A percentile compares a stretch with the other conserved stretches of the same genome.
phyloP scores from a whole-genome alignment of 2,329 filamentous ascomycete species.

The Alternaria angustiovoidea region DNA sequence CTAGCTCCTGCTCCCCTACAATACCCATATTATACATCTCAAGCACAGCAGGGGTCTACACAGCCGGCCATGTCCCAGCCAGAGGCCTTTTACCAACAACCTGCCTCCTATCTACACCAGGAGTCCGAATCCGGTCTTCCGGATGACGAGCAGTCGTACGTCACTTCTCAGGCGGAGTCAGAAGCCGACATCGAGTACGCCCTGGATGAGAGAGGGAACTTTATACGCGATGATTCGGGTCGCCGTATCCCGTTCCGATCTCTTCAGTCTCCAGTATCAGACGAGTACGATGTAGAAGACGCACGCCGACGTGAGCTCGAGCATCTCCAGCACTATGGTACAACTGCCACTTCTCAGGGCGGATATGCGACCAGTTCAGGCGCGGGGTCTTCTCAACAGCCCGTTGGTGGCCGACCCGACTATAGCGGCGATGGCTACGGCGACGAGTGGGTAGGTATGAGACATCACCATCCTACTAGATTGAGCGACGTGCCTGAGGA shows the following conservation, averaged over 20 bases:
- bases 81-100: constrained; percentile 51
- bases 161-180: constrained; percentile 45
- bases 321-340: constrained; percentile 57
- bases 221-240: constrained; percentile 46
- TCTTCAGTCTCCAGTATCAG: constrained; percentile 48
- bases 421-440: constrained; percentile 51
- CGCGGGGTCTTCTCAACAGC: constrained; percentile 30
- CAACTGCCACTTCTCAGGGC: constrained; percentile 39
- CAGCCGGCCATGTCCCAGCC: constrained; percentile 42
- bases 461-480: constrained; percentile 51
- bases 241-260: constrained; percentile 47
- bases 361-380: constrained; percentile 39
- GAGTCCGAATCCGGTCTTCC: constrained; percentile 32
- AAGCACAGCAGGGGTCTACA: constrained; percentile 30
- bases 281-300: constrained; percentile 64
- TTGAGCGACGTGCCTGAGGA: constrained; percentile 53
- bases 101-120: constrained; percentile 47
- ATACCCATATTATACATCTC: constrained; percentile 31
- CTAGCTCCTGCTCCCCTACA: constrained; percentile 40
- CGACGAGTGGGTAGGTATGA: constrained; percentile 48
- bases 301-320: constrained; percentile 60
- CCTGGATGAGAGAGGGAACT: constrained; percentile 49
- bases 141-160: constrained; percentile 49
- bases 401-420: constrained; percentile 36
- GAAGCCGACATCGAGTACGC: constrained; percentile 51